Evolutionary conservation across 2,329 filamentous ascomycete genomes (phyloP).

Genomic region (Eurotiales sp.): DNA sequence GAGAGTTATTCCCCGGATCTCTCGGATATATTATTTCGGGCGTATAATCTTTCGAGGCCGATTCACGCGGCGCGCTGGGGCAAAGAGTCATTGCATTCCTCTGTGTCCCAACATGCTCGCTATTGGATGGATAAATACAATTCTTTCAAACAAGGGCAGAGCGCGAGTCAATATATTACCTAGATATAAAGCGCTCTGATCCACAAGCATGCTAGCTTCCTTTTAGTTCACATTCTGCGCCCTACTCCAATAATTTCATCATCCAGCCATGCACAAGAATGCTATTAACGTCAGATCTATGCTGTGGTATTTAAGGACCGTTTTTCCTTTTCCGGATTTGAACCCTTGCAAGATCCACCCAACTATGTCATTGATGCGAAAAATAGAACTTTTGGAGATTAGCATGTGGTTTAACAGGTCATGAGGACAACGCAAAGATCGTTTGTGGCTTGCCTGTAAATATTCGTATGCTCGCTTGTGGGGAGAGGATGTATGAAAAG

Average conservation of each 20-base stretch:
- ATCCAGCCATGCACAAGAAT: slow-evolving; percentile 4
- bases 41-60: too few species aligned
- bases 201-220: background rate
- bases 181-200: background rate
- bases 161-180: background rate
- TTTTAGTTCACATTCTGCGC: slow-evolving; percentile 12
- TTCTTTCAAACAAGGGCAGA: background rate
- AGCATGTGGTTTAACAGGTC: background rate
- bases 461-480: background rate
- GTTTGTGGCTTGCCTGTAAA: slow-evolving; percentile 11
- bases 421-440: background rate
- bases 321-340: too few species aligned
- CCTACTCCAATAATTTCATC: slow-evolving; percentile 1
- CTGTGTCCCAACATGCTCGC: background rate
- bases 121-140: background rate
- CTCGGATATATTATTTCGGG: too few species aligned
- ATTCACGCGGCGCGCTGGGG: too few species aligned
- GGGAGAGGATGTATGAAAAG: background rate
- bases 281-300: slow-evolving; percentile 9
- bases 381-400: background rate
- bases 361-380: slow-evolving; percentile 9
- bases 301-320: too few species aligned
- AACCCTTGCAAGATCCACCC: slow-evolving; percentile 4
- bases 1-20: too few species aligned
- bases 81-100: slow-evolving; percentile 8